Percentiles rank a stretch among this genome's conserved stretches.
Evolutionary conservation across 1,284 basidiomycete genomes (phyloP).

Genomic region (Cutaneotrichosporon sp.): DNA sequence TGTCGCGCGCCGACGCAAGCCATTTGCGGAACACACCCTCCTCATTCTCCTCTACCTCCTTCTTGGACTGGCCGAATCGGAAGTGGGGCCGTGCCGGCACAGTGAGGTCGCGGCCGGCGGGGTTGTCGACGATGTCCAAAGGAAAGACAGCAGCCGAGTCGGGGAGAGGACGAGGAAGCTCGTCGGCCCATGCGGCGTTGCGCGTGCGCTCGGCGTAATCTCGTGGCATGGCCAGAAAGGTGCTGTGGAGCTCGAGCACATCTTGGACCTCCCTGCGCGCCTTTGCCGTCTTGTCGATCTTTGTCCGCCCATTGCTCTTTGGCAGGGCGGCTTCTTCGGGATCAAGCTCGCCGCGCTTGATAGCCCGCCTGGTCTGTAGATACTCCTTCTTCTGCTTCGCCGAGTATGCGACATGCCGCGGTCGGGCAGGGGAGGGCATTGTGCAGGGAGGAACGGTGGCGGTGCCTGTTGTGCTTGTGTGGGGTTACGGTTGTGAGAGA

Average conservation of each 20-base stretch:
- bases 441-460: too few relatives aligned
- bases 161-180: conserved; percentile 60
- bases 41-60: conserved; percentile 80
- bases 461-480: too few relatives aligned
- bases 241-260: not conserved
- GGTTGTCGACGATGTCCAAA: conserved; percentile 25
- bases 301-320: conserved; percentile 22
- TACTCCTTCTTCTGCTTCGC: conserved; percentile 65
- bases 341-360: conserved; percentile 72
- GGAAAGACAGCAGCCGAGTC: conserved; percentile 52
- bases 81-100: conserved; percentile 76
- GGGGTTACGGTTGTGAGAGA: too few relatives aligned
- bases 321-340: not conserved
- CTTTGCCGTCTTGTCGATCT: conserved; percentile 40
- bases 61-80: conserved; percentile 73
- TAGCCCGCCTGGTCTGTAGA: conserved; percentile 67
- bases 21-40: conserved; percentile 71
- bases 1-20: conserved; percentile 59
- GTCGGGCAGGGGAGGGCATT: not conserved
- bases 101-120: conserved; percentile 28
- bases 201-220: conserved; percentile 63
- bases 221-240: conserved; percentile 57
- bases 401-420: conserved; percentile 42
- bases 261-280: conserved; percentile 34
- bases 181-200: conserved; percentile 54